Conservation (phyloP, 2,329 filamentous ascomycete species). For the Aspergillus sclerotialis region DNA sequence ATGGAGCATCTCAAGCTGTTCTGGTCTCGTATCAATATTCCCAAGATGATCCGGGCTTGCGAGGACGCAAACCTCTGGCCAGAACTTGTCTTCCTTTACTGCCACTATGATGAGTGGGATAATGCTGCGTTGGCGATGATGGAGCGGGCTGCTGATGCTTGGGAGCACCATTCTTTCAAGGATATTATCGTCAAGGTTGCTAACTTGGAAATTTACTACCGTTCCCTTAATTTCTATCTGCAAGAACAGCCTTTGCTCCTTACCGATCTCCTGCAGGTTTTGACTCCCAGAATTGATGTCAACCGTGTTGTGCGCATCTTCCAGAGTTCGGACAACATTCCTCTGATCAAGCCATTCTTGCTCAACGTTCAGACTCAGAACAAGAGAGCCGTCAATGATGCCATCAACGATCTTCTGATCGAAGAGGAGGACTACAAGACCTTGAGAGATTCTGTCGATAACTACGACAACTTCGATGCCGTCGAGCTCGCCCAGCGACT, state of each 20-base stretch:
- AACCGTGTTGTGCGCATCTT: conserved; percentile 99
- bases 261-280: conserved; percentile 86
- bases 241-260: conserved; percentile 93
- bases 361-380: conserved; percentile 94
- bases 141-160: conserved; percentile 93
- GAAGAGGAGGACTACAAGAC: conserved; percentile 99
- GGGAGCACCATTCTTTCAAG: conserved; percentile 99
- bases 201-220: conserved; percentile 98
- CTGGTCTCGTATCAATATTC: conserved; percentile 96
- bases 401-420: conserved; percentile 94
- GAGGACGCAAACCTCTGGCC: conserved; percentile 97
- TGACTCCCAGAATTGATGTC: conserved; percentile 92
- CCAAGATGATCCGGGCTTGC: conserved; percentile 88
- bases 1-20: conserved; percentile 99
- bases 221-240: conserved; percentile 91
- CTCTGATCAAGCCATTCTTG: conserved; percentile 97
- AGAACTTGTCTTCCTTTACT: conserved; percentile 95
- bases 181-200: conserved; percentile 96
- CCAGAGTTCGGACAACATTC: conserved; percentile 95
- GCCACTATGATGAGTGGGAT: conserved; percentile 97
- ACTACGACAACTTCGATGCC: conserved; percentile 98
- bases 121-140: conserved; percentile 97
- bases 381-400: conserved; percentile 96
- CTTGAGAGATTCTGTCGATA: conserved; percentile 91
- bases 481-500: conserved; percentile 85